These are phyloP conservation scores for Camellia japonica DNA, from an alignment of 148 eudicot species.

Conservation along the genomic window DNA sequence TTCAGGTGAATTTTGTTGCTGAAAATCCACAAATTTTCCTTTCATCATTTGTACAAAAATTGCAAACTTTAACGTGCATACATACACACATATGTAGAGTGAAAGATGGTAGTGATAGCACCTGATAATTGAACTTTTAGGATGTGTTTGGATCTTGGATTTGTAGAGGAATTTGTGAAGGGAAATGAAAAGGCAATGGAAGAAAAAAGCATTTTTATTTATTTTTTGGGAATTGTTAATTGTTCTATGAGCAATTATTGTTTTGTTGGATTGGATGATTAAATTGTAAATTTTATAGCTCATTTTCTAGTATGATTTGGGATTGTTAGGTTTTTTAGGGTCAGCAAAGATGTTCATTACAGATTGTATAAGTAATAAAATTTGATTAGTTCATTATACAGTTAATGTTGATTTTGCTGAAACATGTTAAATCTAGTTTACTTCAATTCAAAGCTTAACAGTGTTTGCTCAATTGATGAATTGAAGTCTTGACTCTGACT, in stretches of 20 bases:
- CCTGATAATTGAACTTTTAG: neutral
- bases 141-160: neutral
- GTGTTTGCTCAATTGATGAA: neutral
- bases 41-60: neutral
- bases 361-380: neutral
- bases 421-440: neutral
- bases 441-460: neutral
- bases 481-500: neutral
- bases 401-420: neutral
- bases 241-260: neutral
- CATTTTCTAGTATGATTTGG: neutral
- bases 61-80: neutral
- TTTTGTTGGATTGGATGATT: neutral
- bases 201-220: neutral
- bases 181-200: too few species aligned
- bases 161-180: too few species aligned
- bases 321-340: neutral
- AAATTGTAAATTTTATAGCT: neutral
- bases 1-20: constrained; percentile 13
- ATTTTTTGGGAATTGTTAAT: neutral
- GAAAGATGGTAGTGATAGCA: neutral
- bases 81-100: neutral
- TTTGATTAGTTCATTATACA: neutral
- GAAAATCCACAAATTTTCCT: neutral
- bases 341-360: too few species aligned